Conservation (phyloP, 2,329 filamentous ascomycete species). For the Mycosphaerella sp. region DNA sequence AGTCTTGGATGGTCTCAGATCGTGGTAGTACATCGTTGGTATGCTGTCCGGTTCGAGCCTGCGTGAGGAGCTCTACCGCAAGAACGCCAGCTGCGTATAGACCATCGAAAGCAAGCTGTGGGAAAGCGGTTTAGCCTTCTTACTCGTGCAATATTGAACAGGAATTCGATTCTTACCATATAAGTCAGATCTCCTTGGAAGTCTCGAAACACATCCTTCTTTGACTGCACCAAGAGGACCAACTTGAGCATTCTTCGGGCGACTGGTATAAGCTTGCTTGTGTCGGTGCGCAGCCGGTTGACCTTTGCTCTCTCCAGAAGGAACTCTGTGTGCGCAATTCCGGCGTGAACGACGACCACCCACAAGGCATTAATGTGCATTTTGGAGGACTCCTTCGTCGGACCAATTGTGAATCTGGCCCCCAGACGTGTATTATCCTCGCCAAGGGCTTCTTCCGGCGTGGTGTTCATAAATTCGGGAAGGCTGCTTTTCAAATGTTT, state of each 20-base stretch:
- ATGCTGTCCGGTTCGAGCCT: constrained; percentile 34
- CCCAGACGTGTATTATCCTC: constrained; percentile 14
- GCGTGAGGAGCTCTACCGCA: constrained; percentile 40
- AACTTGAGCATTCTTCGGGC: constrained; percentile 36
- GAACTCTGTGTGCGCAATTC: constrained; percentile 52
- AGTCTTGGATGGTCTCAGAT: constrained; percentile 41
- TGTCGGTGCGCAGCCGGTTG: constrained; percentile 35
- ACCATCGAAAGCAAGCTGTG: constrained; percentile 34
- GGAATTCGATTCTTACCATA: constrained; percentile 23
- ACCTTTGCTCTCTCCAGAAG: constrained; percentile 53
- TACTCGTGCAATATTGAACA: too few relatives aligned
- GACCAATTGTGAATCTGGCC: constrained; percentile 8
- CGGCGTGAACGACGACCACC: constrained; percentile 33
- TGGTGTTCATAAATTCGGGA: constrained; percentile 28
- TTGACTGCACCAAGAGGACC: constrained; percentile 34
- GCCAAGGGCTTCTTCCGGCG: constrained; percentile 27
- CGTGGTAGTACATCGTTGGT: constrained; percentile 35
- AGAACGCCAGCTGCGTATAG: constrained; percentile 40
- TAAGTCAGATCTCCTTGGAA: constrained; percentile 40
- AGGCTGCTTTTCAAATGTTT: constrained; percentile 35
- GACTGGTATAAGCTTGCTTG: constrained; percentile 35
- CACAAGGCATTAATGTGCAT: constrained; percentile 40
- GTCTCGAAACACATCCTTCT: constrained; percentile 38
- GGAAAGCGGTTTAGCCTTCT: not conserved
- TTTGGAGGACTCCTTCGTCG: constrained; percentile 15